phyloP scores from a whole-genome alignment of 169 alveolate species.

The Eimeria praecox region DNA sequence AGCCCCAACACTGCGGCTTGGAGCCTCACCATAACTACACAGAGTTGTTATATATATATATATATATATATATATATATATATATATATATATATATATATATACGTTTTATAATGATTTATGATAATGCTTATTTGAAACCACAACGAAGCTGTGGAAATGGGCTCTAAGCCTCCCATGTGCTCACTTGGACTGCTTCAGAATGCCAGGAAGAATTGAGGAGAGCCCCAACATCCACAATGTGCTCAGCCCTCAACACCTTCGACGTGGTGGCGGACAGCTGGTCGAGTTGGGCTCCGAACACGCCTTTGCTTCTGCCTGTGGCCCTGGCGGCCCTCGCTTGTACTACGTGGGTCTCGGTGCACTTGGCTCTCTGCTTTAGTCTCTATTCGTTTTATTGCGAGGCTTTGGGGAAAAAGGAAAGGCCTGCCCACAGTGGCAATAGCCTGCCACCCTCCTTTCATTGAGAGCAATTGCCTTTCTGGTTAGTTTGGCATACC shows the following conservation, averaged over 20 bases:
- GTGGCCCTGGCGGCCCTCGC: slow-evolving; percentile 54
- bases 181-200: background rate
- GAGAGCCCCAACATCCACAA: background rate
- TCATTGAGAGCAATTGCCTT: background rate
- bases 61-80: too few relatives aligned
- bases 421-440: background rate
- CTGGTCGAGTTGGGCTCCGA: background rate
- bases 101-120: background rate
- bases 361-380: background rate
- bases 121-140: background rate
- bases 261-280: background rate
- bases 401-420: background rate
- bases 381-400: background rate
- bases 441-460: background rate
- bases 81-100: too few relatives aligned
- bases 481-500: background rate
- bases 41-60: background rate
- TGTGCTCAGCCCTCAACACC: slow-evolving; percentile 1
- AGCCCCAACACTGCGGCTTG: background rate
- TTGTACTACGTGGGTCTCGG: slow-evolving; percentile 1
- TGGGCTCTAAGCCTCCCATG: background rate
- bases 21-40: background rate
- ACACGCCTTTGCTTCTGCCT: slow-evolving; percentile 8
- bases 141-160: background rate
- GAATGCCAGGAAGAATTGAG: slow-evolving; percentile 23